Evolutionary conservation across 371 early-diverging fungal species (phyloP), one percentile per base, ranked within the genome.

Genomic region (Saksenaea oblongispora): DNA sequence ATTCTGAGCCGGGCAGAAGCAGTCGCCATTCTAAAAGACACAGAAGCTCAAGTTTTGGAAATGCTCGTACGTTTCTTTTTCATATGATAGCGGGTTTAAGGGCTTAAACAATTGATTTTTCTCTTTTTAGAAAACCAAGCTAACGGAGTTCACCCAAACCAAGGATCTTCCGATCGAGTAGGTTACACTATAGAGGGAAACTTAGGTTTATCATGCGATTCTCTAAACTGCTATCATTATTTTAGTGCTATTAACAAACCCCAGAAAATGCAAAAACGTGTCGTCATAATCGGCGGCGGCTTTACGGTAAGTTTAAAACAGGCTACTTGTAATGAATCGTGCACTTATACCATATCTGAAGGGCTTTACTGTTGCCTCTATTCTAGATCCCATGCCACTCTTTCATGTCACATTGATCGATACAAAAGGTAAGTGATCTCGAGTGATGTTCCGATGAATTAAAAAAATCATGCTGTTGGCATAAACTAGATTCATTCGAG

Each of bases 361-460:
- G 81, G 81, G 81, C 7, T 81, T 78, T 31, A 74, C 78, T 0
- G 78, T 78, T 1, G 81, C 76, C 0, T 76, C 78, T 9, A 71
- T 78, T 11, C 61, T 81, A 26, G 81, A 81, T 42, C 75, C 78
- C 5, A 81, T 81, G 81, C 64, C 78, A 8, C 56, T 67, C 11
- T 81, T 81, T 36, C 73, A 81, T 61, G 78, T 81, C 8, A 76
- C 76, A 7, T 59, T 81, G 15, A 78, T 81, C 9, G 81, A 81
- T 62, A 70, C 74, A 13, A 81, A 81, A 73, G 81, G 81, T 80
- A 57, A 57, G 22, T 5, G 8, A 28, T 37, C 34, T 28, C 24
- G 36, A 0, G 36, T 5, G 5, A 8, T 11, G 1, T 18, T 26
- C 18, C n/a, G 41, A 15, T 11, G 15, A 3, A 37, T 28, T n/a